Evolutionary conservation across 1,139 yeast genomes (phyloP), one percentile per base, ranked within the genome.

Genomic region (Hemisphaericaspora xylofermentans): DNA sequence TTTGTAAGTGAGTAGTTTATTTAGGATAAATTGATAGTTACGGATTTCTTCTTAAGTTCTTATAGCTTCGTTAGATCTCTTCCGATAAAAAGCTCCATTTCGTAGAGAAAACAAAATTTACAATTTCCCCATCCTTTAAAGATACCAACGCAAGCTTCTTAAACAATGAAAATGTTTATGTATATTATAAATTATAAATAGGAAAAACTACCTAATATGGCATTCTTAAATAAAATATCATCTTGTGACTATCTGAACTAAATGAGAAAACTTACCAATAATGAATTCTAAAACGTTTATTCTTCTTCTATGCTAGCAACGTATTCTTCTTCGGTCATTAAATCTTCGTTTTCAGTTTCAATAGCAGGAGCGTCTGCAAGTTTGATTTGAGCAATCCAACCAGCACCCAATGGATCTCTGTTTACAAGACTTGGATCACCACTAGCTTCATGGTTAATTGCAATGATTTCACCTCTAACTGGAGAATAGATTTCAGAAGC

Each of bases 401-500:
- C 98, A 45, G 80, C 82, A 43, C 96, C 97, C 80, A 86, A 75
- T 41, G 98, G 97, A 58, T 89, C 97, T 49, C 72, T 66, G 70
- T 91, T 93, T 57, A 94, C 80, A 53, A 88, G 68, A 47, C 81
- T 82, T 26, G 99, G 97, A 47, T 74, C 71, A 42, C 78, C 79
- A 52, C 80, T 84, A 53, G 93, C 75, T 17, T 55, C 64, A 33
- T 70, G 74, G 68, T 93, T 94, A 50, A 82, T 79, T 51, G 83
- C 96, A 43, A 82, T 51, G 35, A 93, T 73, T 53, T 79, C 85
- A 42, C 96, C 96, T 16, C 75, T 66, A 27, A 88, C 86, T 41
- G 99, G 99, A 15, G 91, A 72, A 66, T 91, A 93, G 50, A 93
- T 84, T 61, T 94, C 98, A 49, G 89, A 80, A 22, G 98, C 97